These are phyloP conservation scores for Trypanosoma scelopori DNA, from an alignment of 208 protist species.

Conservation along the genomic window DNA sequence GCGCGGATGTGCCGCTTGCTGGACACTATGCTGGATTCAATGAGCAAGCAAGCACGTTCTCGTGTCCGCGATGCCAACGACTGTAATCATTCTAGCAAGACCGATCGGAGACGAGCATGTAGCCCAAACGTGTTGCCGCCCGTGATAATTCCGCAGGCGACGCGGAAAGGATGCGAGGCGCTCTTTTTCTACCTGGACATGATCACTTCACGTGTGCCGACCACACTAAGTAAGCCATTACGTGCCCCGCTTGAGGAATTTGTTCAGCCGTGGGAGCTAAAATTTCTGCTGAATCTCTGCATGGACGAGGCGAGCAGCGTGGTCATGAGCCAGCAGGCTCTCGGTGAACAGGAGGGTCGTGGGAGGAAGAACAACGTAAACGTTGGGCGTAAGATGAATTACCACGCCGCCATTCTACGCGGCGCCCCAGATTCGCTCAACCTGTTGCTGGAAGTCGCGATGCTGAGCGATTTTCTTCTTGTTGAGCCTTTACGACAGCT, in stretches of 20 bases:
- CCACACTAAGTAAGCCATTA: constrained; percentile 76
- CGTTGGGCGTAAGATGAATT: background rate
- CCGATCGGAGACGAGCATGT: constrained; percentile 5
- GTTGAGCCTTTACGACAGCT: constrained; percentile 79
- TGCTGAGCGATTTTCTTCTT: constrained; percentile 86
- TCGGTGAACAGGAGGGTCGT: background rate
- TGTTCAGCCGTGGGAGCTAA: constrained; percentile 82
- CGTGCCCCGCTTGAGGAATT: constrained; percentile 79
- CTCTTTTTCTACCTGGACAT: constrained; percentile 77
- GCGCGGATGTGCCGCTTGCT: constrained; percentile 78
- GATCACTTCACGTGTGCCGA: constrained; percentile 70
- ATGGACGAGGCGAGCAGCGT: constrained; percentile 27
- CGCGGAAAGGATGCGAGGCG: constrained; percentile 57
- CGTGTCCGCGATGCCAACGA: background rate
- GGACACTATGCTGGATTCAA: constrained; percentile 73
- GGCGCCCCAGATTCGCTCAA: constrained; percentile 43
- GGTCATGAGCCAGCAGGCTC: constrained; percentile 11
- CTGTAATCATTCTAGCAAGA: background rate
- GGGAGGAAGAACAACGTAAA: background rate
- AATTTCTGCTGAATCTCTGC: constrained; percentile 60
- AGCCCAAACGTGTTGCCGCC: constrained; percentile 51
- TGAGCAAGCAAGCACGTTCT: constrained; percentile 27
- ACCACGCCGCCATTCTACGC: constrained; percentile 31
- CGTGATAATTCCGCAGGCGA: constrained; percentile 70
- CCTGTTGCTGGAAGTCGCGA: constrained; percentile 72